phyloP scores from a whole-genome alignment of 2,329 filamentous ascomycete species.

The Pseudopyrenochaeta lycopersici region DNA sequence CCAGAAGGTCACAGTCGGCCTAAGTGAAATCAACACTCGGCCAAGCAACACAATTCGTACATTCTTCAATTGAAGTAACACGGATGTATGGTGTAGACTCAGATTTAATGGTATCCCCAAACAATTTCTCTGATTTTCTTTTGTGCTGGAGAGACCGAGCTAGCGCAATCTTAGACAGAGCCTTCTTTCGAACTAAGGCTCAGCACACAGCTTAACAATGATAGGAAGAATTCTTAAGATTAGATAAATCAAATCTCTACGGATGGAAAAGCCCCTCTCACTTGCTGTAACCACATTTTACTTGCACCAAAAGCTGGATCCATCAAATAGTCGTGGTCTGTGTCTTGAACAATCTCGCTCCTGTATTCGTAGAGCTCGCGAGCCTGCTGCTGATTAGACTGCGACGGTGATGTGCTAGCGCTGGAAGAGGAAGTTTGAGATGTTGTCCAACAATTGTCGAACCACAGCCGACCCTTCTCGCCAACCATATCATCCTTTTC shows the following conservation, averaged over 20 bases:
- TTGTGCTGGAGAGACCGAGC: no score
- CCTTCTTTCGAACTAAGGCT: no score
- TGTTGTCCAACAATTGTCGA: constrained; percentile 35
- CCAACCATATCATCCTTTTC: constrained; percentile 39
- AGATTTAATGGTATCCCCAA: neutral
- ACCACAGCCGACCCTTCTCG: constrained; percentile 37
- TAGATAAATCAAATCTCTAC: constrained; percentile 6
- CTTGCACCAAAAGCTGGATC: constrained; percentile 37
- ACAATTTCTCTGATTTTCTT: neutral
- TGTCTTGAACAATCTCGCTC: constrained; percentile 24
- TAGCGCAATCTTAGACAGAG: no score
- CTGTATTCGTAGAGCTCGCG: constrained; percentile 24
- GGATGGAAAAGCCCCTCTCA: constrained; percentile 26
- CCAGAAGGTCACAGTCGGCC: neutral
- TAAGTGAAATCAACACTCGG: neutral
- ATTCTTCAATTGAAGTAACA: neutral
- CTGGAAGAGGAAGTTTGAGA: neutral
- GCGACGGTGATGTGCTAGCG: neutral
- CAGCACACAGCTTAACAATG: neutral
- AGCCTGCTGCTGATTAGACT: neutral
- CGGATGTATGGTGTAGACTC: neutral
- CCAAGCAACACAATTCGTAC: neutral
- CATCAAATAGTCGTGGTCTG: constrained; percentile 39
- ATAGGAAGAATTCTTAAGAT: neutral
- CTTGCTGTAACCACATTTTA: constrained; percentile 34